A percentile compares a stretch with the other conserved stretches of the same genome.
phyloP scores from a whole-genome alignment of 768 basidiomycete species.

The Lactarius quietus region DNA sequence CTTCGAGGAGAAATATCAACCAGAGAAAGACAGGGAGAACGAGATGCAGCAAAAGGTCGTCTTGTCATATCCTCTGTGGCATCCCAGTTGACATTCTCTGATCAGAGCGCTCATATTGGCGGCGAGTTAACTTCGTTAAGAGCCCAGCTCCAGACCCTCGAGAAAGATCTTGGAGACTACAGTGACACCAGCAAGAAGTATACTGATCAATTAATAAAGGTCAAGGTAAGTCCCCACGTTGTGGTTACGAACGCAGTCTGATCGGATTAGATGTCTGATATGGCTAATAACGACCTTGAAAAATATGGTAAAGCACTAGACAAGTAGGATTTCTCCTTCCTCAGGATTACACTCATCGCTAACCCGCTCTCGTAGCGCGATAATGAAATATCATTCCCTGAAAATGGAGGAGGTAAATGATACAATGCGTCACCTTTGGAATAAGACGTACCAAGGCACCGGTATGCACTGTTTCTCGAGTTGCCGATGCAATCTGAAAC shows the following conservation, averaged over 20 bases:
- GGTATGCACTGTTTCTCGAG: constrained; percentile 45
- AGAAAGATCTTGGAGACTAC: constrained; percentile 78
- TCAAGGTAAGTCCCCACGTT: constrained; percentile 60
- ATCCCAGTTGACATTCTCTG: neutral
- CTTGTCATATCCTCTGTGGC: constrained; percentile 14
- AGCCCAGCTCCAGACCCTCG: constrained; percentile 59
- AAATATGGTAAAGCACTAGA: constrained; percentile 98
- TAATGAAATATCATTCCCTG: constrained; percentile 95
- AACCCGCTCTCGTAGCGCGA: constrained; percentile 59
- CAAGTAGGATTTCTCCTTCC: constrained; percentile 54
- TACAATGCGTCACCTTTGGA: constrained; percentile 96
- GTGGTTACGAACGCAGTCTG: neutral
- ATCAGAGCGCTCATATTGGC: constrained; percentile 70
- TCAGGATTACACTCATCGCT: neutral
- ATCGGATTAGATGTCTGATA: constrained; percentile 78
- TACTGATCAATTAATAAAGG: constrained; percentile 87
- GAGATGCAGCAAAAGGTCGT: constrained; percentile 65
- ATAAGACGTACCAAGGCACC: constrained; percentile 98
- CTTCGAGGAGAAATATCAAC: constrained; percentile 76
- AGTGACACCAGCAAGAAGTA: constrained; percentile 84
- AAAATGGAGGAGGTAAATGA: constrained; percentile 99
- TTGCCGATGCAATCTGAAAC: neutral
- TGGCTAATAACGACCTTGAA: constrained; percentile 95
- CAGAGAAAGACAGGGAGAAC: constrained; percentile 68
- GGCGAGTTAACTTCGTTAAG: constrained; percentile 79